A percentile compares a stretch with the other conserved stretches of the same genome.
These are phyloP conservation scores for Endogone sp. DNA, from an alignment of 192 early-diverging fungal species.

Conservation along the genomic window DNA sequence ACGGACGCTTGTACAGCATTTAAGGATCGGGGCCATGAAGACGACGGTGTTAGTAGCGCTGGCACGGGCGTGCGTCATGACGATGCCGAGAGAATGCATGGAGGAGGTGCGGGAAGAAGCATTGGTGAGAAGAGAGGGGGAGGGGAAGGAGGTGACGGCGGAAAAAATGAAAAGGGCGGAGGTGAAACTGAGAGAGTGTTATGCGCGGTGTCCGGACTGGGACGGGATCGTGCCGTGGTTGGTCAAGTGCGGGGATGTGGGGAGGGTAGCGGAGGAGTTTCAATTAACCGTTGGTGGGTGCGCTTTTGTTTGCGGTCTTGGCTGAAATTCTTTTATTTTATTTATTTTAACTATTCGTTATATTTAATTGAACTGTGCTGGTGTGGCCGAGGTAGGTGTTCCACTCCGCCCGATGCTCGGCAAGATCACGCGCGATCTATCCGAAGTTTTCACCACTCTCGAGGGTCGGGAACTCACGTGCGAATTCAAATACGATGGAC, in stretches of 20 bases:
- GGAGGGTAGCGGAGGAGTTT: conserved; percentile 52
- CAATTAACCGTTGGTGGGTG: conserved; percentile 65
- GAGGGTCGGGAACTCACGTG: conserved; percentile 78
- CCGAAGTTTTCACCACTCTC: conserved; percentile 75
- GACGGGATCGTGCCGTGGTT: conserved; percentile 69
- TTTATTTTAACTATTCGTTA: too few relatives aligned
- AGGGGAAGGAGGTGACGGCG: conserved; percentile 21
- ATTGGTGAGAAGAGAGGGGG: not conserved
- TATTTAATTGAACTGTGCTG: too few relatives aligned
- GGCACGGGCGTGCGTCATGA: conserved; percentile 58
- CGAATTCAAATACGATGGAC: conserved; percentile 92
- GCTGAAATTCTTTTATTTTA: too few relatives aligned
- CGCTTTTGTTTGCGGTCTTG: too few relatives aligned
- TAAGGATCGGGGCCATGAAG: conserved; percentile 81
- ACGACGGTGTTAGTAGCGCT: conserved; percentile 73
- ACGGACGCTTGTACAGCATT: conserved; percentile 58
- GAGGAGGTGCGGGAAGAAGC: too few relatives aligned
- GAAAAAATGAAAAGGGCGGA: conserved; percentile 34
- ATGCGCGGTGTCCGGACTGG: conserved; percentile 74
- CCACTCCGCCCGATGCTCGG: conserved; percentile 92
- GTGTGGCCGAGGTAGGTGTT: conserved; percentile 32
- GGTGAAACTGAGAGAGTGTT: conserved; percentile 47
- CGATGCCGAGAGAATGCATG: not conserved
- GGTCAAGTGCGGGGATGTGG: conserved; percentile 56
- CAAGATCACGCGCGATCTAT: conserved; percentile 76